Percentiles rank a stretch among this genome's conserved stretches.
Conservation (phyloP, 2,329 filamentous ascomycete genomes). For the Alternaria consortialis region DNA sequence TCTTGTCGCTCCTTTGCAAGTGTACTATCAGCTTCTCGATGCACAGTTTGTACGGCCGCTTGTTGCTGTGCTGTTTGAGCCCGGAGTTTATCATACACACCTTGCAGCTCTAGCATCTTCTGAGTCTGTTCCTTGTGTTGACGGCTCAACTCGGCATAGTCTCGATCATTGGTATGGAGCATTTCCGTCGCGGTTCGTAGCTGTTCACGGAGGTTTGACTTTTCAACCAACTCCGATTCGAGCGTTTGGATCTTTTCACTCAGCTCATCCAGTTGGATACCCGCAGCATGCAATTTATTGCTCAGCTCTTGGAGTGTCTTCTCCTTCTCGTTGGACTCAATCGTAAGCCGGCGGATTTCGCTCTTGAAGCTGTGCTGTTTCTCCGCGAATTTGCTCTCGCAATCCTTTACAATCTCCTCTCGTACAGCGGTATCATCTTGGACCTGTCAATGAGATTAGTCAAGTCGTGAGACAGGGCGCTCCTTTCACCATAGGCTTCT, state of each 20-base stretch:
- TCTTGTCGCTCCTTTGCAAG: constrained; percentile 13
- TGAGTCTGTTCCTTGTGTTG: constrained; percentile 4
- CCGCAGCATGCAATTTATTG: constrained; percentile 17
- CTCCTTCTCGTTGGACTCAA: constrained; percentile 26
- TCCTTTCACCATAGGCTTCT: constrained; percentile 10
- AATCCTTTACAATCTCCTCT: constrained; percentile 16
- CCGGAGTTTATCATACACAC: constrained; percentile 13
- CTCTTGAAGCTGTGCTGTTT: constrained; percentile 23
- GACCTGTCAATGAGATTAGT: constrained; percentile 6
- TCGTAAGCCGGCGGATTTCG: constrained; percentile 24
- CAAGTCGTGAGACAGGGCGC: neutral
- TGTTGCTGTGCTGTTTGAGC: constrained; percentile 20
- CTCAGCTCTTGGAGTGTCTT: constrained; percentile 3
- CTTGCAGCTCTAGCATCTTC: constrained; percentile 11
- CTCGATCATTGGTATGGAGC: constrained; percentile 9
- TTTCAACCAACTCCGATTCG: constrained; percentile 11
- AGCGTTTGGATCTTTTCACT: constrained; percentile 9
- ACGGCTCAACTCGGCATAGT: constrained; percentile 8
- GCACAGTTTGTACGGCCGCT: constrained; percentile 16
- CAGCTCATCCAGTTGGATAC: constrained; percentile 13
- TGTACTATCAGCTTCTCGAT: constrained; percentile 19
- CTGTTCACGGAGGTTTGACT: constrained; percentile 18
- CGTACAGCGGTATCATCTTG: constrained; percentile 1
- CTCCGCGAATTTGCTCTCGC: constrained; percentile 15
- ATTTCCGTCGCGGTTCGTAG: constrained; percentile 15